A percentile compares a stretch with the other conserved stretches of the same genome.
Conservation (phyloP, 495 filamentous ascomycete genomes). For the Neurospora sp. region DNA sequence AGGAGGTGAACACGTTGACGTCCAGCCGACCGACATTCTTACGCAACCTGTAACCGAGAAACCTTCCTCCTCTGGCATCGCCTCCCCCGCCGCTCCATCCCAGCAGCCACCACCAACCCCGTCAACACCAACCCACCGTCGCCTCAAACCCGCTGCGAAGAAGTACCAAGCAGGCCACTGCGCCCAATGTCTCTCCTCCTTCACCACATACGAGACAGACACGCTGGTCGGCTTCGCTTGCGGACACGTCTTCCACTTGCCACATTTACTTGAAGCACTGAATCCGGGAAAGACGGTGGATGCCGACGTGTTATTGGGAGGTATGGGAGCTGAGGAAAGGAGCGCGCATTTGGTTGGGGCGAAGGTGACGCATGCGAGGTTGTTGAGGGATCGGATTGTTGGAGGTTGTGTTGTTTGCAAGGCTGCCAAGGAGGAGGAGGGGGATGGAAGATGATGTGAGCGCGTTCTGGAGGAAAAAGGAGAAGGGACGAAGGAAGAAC, state of each 20-base stretch:
- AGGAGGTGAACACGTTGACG: slow-evolving; percentile 28
- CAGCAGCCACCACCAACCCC: not conserved
- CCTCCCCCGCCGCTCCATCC: not conserved
- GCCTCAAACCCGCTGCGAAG: not conserved
- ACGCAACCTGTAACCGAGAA: slow-evolving; percentile 7
- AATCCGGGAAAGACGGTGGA: slow-evolving; percentile 29
- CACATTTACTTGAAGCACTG: slow-evolving; percentile 55
- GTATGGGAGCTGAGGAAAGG: slow-evolving; percentile 30
- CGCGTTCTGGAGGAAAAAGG: too few relatives aligned
- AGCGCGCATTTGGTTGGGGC: slow-evolving; percentile 50
- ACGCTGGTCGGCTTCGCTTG: slow-evolving; percentile 87
- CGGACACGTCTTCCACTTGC: slow-evolving; percentile 81
- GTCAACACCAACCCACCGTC: slow-evolving; percentile 4
- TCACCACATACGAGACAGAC: slow-evolving; percentile 53
- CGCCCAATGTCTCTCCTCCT: slow-evolving; percentile 52
- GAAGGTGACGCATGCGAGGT: slow-evolving; percentile 81
- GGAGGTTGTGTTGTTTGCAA: slow-evolving; percentile 63
- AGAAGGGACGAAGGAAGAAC: not conserved
- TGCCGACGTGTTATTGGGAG: slow-evolving; percentile 8
- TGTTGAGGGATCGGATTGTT: slow-evolving; percentile 60
- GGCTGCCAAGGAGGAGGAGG: slow-evolving; percentile 1
- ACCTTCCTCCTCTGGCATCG: not conserved
- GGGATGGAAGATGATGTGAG: not conserved
- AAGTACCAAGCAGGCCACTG: slow-evolving; percentile 43
- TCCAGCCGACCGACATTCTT: slow-evolving; percentile 23